These are phyloP conservation scores for Ilyonectria sp. DNA, from an alignment of 2,329 filamentous ascomycete species.

Conservation along the genomic window DNA sequence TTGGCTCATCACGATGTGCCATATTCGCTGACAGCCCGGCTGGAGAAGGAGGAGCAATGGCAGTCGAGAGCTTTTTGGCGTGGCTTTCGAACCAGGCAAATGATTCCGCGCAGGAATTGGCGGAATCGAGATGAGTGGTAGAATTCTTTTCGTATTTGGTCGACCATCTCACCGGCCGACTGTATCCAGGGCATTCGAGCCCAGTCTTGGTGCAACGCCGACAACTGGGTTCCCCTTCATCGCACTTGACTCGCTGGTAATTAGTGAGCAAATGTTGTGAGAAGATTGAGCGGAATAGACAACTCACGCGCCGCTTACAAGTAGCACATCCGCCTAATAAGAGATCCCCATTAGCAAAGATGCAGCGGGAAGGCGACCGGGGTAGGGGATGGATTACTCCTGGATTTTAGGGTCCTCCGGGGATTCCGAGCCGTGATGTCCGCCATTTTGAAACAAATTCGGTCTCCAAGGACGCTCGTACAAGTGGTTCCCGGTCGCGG, in stretches of 20 bases:
- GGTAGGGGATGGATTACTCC: constrained; percentile 5
- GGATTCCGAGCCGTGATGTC: not conserved
- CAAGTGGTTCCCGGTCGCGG: not conserved
- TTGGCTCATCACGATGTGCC: not conserved
- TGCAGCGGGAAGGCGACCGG: no score
- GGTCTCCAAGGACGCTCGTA: not conserved
- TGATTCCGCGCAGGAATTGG: not conserved
- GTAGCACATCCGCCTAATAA: constrained; percentile 28
- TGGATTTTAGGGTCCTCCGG: constrained; percentile 24
- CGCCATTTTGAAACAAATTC: not conserved
- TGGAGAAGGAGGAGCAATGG: not conserved
- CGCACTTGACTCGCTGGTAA: constrained; percentile 37
- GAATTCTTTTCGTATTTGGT: constrained; percentile 36
- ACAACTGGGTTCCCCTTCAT: constrained; percentile 35
- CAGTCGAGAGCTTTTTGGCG: not conserved
- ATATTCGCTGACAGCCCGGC: not conserved
- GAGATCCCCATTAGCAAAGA: no score
- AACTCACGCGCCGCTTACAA: constrained; percentile 34
- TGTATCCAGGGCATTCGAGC: constrained; percentile 34
- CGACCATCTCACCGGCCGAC: constrained; percentile 38
- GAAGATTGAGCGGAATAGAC: no score
- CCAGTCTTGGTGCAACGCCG: constrained; percentile 33
- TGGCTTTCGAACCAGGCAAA: constrained; percentile 7
- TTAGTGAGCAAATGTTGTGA: not conserved
- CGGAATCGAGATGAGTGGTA: rapidly evolving